Evolutionary conservation across 768 basidiomycete species (phyloP), one percentile per base, ranked within the genome.

Genomic region (Candolleomyces eurysporus): DNA sequence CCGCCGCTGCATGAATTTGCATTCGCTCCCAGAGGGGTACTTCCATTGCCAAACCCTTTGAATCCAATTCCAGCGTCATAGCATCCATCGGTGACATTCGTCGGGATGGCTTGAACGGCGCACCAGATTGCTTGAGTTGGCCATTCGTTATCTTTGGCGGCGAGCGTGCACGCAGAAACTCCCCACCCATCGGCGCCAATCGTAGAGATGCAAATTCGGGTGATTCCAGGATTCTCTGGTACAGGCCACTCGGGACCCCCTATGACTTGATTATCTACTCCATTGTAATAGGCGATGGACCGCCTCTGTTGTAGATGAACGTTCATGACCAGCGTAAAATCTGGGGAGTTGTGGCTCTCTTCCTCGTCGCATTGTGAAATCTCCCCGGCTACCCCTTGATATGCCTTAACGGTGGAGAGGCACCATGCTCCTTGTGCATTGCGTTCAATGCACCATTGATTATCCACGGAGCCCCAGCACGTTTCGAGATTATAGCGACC

Each of bases 261-360:
- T 30, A 17, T n/a, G 10, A 48, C 22, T 3, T 36, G 50, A 50
- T 62, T 62, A 48, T 59, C 61, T 45, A 62, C 56, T 16, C 46
- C 50, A 39, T 49, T 59, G 50, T 62, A 62, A 59, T 62, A 62
- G 4, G 61, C 61, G 36, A 62, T 53, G 3, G 61, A 62, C 16
- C 49, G 48, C 22, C n/a, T 39, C 45, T 19, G 10, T 19, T 21
- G 9, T 8, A 49, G 48, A 21, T 49, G 48, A 21, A 21, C 48
- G 8, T 8, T 8, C 48, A 49, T 49, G 48, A 21, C 19, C 14
- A 49, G 9, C 19, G 9, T 49, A 21, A 49, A 49, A 21, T 49
- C 48, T 11, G 11, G 8, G 9, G 48, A 10, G 19, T 8, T 21
- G 19, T 49, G 48, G 8, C 19, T 21, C 22, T 10, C 48, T 19